These are phyloP conservation scores for Atractiella rhizophila DNA, from an alignment of 768 basidiomycete genomes.

Conservation along the genomic window DNA sequence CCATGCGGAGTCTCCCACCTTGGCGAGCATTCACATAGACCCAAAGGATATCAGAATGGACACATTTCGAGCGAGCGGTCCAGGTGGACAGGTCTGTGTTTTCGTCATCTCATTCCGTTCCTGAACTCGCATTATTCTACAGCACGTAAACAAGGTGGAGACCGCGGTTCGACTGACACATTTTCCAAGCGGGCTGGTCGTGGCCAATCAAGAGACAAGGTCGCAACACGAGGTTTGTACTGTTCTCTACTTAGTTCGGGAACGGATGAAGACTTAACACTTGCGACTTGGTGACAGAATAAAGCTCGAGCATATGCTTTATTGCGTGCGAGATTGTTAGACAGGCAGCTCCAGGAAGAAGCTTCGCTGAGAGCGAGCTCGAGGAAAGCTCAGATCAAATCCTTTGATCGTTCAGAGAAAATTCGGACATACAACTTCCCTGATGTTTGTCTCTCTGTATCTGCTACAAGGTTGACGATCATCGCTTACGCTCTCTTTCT, in stretches of 20 bases:
- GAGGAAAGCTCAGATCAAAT: conserved; percentile 47
- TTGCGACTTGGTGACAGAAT: conserved; percentile 32
- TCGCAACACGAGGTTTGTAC: conserved; percentile 64
- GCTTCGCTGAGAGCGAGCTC: conserved; percentile 45
- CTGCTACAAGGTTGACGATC: too few relatives aligned
- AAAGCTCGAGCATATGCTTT: conserved; percentile 79
- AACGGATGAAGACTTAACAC: not conserved
- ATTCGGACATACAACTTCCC: conserved; percentile 87
- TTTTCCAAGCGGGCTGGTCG: conserved; percentile 69
- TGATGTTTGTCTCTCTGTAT: conserved; percentile 30
- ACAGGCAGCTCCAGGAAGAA: conserved; percentile 44
- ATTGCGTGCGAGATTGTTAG: conserved; percentile 59
- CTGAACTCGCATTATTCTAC: not conserved
- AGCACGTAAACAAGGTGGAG: conserved; percentile 98
- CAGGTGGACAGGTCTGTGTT: conserved; percentile 60
- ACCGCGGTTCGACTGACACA: conserved; percentile 89
- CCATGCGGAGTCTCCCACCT: too few relatives aligned
- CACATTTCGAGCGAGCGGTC: conserved; percentile 89
- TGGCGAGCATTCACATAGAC: too few relatives aligned
- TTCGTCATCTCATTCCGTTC: not conserved
- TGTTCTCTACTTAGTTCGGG: not conserved
- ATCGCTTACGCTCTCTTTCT: not conserved
- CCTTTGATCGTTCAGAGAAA: conserved; percentile 73
- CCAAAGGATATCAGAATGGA: conserved; percentile 62
- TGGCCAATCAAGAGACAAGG: conserved; percentile 94